Evolutionary conservation across 768 basidiomycete genomes (phyloP).

Genomic region (Termitomyces sp.): DNA sequence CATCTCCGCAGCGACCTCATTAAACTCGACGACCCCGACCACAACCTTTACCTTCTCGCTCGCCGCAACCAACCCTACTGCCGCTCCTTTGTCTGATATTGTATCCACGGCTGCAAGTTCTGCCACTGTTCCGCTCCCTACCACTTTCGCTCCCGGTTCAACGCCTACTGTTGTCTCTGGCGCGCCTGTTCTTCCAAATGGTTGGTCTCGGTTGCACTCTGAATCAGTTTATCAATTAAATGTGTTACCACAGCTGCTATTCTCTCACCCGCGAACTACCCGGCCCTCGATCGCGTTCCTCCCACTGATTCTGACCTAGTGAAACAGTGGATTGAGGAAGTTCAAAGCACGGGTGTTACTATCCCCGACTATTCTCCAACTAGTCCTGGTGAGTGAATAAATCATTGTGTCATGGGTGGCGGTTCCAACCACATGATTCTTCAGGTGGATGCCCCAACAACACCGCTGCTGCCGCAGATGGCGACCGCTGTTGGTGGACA

Average conservation of each 20-base stretch:
- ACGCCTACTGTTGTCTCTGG: constrained; percentile 43
- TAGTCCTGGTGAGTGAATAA: constrained; percentile 26
- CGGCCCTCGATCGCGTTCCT: constrained; percentile 57
- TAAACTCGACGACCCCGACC: constrained; percentile 19
- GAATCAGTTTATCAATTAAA: neutral
- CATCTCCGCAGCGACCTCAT: neutral
- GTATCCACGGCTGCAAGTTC: constrained; percentile 35
- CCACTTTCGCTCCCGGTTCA: constrained; percentile 45
- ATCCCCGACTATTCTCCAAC: constrained; percentile 53
- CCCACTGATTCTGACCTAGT: constrained; percentile 59
- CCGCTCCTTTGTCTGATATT: constrained; percentile 49
- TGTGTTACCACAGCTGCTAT: constrained; percentile 27
- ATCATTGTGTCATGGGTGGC: neutral
- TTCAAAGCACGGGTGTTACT: constrained; percentile 44
- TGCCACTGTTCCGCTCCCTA: constrained; percentile 38
- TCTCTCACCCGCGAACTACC: constrained; percentile 53
- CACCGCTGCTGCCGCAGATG: constrained; percentile 46
- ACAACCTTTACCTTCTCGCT: constrained; percentile 40
- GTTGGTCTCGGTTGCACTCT: constrained; percentile 24
- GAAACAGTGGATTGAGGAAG: constrained; percentile 64
- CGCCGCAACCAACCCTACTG: constrained; percentile 51
- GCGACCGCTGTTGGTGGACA: constrained; percentile 72
- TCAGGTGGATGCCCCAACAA: constrained; percentile 60
- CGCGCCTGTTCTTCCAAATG: constrained; percentile 57
- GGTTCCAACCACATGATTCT: neutral